Base-by-base conservation (phyloP, 73 alveolate species). In the Paramecium caudatum region DNA sequence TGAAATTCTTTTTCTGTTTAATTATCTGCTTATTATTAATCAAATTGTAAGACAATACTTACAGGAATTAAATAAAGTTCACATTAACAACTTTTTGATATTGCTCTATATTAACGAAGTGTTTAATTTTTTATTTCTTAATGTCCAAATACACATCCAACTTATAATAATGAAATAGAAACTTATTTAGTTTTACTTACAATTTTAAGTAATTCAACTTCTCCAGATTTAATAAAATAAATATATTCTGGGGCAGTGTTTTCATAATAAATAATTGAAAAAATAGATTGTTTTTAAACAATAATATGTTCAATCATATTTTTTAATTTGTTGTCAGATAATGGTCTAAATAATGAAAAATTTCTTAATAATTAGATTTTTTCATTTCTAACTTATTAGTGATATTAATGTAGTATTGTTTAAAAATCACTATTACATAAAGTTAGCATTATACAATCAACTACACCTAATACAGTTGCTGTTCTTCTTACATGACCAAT, bases 111-210 rank as follows among this genome's bases (percentile, higher is more conserved):
- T 45, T 74, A 30, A 13, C 88, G 4, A 12, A 41, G 39, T 74
- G 36, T 21, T 37, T 41, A 39, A 0, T 36, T 16, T 1, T 30
- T 47, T 9, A 74, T 74, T 36, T 74, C 88, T 74, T 74, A 30
- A 39, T 74, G 65, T 16, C 88, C 88, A 74, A 74, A 74, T 74
- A 43, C 68, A 45, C 88, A 37, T 39, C 88, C 88, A 1, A 74
- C 88, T 74, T 37, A 39, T 2, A 74, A 45, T 17, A 74, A 6
- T 6, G 88, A 19, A 45, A 74, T 74, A 19, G 88, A 74, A 1
- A 74, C 32, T 37, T 30, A 5, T 39, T 74, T 37, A 6, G 2
- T 74, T 21, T 74, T 74, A 41, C 27, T 23, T 0, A 74, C 39
- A 7, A 39, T 32, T 21, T 74, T 74, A 17, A 41, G 46, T 43